Evolutionary conservation across 148 eudicot genomes (phyloP), one percentile per base, ranked within the genome.

Genomic region (Suaeda aralocaspica): DNA sequence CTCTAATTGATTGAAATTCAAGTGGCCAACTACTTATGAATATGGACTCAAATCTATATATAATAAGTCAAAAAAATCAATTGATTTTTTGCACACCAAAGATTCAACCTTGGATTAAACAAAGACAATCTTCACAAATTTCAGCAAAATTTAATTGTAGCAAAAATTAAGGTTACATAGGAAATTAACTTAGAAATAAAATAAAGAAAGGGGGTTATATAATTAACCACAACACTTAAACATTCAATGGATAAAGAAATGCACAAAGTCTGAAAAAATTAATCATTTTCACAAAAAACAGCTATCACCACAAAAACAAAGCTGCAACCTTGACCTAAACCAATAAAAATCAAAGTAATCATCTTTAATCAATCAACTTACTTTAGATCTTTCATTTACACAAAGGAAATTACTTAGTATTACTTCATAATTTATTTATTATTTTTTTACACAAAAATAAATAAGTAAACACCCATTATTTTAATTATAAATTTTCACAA

Each of bases 241-340:
- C 46, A 62, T 11, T 39, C 48, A 62, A 36, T 39, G 66, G 66
- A 62, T 18, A 62, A 62, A 62, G 46, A 62, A 34, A 5, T 22
- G 66, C 19, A 62, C 16, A 62, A 2, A 48, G 5, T 34, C 4
- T n/a, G 18, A 46, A 3, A 5, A n/a, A n/a, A n/a, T n/a, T 46
- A 26, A 64, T 64, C 31, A 48, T 9, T 25, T 25, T 22, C 31
- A 64, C 31, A 51, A 51, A 30, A 25, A 67, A 28, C 45, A 62
- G 31, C 59, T 50, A 60, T 46, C 55, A 65, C 26, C 9, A 52
- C 9, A 62, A 51, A 67, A 30, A 46, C 56, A 30, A 50, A 67
- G 26, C 59, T 51, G 28, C 39, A 67, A 50, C 5, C 3, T 16
- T 49, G 39, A 62, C 12, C 12, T 21, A 52, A 22, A 52, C 22